Evolutionary conservation across 148 eudicot species (phyloP).

Genomic region (Dianthus caryophyllus): DNA sequence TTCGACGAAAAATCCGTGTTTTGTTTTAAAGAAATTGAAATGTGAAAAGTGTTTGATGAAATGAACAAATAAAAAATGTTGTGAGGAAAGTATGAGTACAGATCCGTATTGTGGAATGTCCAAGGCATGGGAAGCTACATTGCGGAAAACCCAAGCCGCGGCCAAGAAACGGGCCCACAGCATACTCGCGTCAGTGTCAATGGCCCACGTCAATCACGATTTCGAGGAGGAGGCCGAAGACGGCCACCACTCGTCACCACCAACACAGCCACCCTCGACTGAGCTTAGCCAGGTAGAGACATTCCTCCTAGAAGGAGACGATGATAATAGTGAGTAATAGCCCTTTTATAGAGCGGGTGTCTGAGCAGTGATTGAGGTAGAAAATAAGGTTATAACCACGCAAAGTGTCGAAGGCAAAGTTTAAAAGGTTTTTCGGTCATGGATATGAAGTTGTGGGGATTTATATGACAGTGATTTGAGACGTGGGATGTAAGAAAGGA

Average conservation of each 20-base stretch:
- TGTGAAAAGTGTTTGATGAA: constrained; percentile 3
- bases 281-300: constrained; percentile 43
- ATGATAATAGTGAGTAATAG: constrained; percentile 61
- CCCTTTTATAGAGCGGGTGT: constrained; percentile 31
- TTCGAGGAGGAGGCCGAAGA: constrained; percentile 21
- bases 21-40: not conserved
- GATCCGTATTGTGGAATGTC: constrained; percentile 39
- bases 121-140: constrained; percentile 94
- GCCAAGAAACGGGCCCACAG: constrained; percentile 87
- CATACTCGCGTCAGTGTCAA: constrained; percentile 68
- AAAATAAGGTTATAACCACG: constrained; percentile 17
- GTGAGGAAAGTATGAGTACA: constrained; percentile 25
- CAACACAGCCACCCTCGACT: not conserved
- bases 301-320: constrained; percentile 74
- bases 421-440: constrained; percentile 76
- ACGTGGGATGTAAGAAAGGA: constrained; percentile 68
- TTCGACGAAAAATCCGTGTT: too few relatives aligned
- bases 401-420: too few relatives aligned
- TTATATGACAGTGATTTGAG: constrained; percentile 79
- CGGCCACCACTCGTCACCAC: too few relatives aligned
- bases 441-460: constrained; percentile 80
- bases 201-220: constrained; percentile 43
- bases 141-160: constrained; percentile 75
- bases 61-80: constrained; percentile 3
- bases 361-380: too few relatives aligned